A percentile compares a stretch with the other conserved stretches of the same genome.
phyloP scores from a whole-genome alignment of 2,329 filamentous ascomycete species.

The Microcera coccophila region DNA sequence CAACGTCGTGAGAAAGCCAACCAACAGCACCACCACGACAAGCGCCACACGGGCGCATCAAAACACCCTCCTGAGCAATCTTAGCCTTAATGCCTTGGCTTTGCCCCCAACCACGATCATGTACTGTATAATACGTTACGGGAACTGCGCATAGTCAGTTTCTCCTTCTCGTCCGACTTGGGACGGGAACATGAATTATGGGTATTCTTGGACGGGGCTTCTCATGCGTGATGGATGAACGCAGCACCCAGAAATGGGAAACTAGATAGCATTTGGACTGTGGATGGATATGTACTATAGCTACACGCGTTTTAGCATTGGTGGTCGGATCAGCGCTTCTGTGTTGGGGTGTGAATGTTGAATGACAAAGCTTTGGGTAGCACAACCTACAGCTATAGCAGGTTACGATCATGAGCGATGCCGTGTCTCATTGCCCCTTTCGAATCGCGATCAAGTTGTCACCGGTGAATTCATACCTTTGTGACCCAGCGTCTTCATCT shows the following conservation, averaged over 20 bases:
- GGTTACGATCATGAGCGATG: background rate
- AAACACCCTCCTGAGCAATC: constrained; percentile 32
- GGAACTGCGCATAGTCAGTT: constrained; percentile 10
- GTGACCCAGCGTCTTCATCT: too few species aligned
- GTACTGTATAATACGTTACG: constrained; percentile 24
- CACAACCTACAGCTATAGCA: background rate
- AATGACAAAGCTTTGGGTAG: background rate
- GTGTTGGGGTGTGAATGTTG: constrained; percentile 1
- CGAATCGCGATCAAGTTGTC: background rate
- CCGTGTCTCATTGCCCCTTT: too few species aligned
- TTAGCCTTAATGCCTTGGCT: constrained; percentile 2
- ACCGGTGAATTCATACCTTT: too few species aligned
- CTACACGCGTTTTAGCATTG: constrained; percentile 6
- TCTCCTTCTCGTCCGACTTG: constrained; percentile 2
- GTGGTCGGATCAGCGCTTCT: constrained; percentile 8
- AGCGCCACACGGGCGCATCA: constrained; percentile 32
- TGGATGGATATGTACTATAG: constrained; percentile 15
- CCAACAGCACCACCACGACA: constrained; percentile 44
- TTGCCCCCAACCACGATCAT: constrained; percentile 6
- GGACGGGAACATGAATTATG: background rate
- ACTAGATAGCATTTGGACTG: constrained; percentile 13
- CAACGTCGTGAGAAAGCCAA: constrained; percentile 78
- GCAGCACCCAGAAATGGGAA: background rate
- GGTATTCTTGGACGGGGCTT: constrained; percentile 5
- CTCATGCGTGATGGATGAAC: constrained; percentile 5